Evolutionary conservation across 306 rosid species (phyloP), one percentile per base, ranked within the genome.

Genomic region (Mucuna pruriens): DNA sequence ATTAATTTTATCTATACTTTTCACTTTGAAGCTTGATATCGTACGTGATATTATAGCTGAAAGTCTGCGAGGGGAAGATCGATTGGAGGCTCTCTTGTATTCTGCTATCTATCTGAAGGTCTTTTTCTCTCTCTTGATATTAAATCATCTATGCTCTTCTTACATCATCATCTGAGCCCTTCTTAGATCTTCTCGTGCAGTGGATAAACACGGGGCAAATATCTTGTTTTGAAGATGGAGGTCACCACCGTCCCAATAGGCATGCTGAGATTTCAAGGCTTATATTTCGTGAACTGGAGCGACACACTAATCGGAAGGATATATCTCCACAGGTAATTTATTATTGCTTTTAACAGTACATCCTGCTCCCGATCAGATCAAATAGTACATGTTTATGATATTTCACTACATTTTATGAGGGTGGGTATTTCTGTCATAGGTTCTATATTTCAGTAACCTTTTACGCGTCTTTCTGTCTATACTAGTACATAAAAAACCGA

Each of bases 201-300:
- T 95, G 99, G 99, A 93, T 93, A 88, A 95, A 95, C 87, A 95
- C 94, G 23, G 99, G 99, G 64, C 99, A 95, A 81, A 95, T 95
- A 84, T 85, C 98, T 75, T 95, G 99, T 84, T 90, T 91, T 86
- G 99, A 95, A 88, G 99, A 44, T 87, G 99, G 99, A 51, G 98
- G 98, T 84, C 99, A 95, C 88, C 90, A 88, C 78, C 91, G 99
- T 46, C 99, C 99, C 31, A 93, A 93, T 73, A 94, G 92, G 86
- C 98, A 95, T 88, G 98, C 98, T 81, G 97, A 95, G 91, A 91
- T 93, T 79, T 93, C 99, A 69, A 88, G 98, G 96, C 87, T 88
- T 73, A 95, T 95, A 88, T 95, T 95, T 82, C 87, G 96, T 12
- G 94, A 93, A 82, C 79, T 95, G 77, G 99, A 95, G 85, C 82